Conservation (phyloP, 192 early-diverging fungal species). For the Physocladia obscura region DNA sequence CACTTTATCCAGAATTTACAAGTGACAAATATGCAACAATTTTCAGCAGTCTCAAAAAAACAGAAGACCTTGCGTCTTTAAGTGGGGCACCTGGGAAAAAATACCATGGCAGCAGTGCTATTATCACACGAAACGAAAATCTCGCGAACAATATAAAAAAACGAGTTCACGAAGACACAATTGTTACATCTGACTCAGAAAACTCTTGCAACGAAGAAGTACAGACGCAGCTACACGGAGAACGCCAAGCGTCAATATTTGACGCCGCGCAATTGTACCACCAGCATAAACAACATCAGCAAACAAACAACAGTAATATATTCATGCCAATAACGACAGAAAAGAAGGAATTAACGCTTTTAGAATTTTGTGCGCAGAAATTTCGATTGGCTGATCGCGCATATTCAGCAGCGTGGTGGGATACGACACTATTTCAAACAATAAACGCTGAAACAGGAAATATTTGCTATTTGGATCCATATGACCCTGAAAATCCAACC, state of each 20-base stretch:
- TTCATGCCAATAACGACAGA: no score
- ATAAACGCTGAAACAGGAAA: neutral
- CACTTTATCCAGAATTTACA: neutral
- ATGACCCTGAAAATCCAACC: slow-evolving; percentile 8
- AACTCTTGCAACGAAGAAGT: neutral
- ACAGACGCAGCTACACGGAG: neutral
- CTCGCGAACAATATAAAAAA: no score
- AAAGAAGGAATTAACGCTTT: no score
- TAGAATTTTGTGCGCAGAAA: no score
- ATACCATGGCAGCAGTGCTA: neutral
- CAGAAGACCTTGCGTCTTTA: neutral
- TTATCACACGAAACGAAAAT: neutral
- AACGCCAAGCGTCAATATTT: no score
- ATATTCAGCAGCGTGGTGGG: slow-evolving; percentile 18
- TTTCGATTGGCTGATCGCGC: slow-evolving; percentile 7
- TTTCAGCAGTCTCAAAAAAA: neutral
- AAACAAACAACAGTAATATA: no score
- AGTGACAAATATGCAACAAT: neutral
- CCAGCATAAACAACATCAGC: no score
- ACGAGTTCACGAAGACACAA: neutral
- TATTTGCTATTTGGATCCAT: slow-evolving; percentile 14
- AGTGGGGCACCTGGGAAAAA: neutral
- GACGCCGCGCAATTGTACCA: no score
- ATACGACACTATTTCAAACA: neutral
- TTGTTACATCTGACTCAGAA: neutral